Evolutionary conservation across 768 basidiomycete species (phyloP), one percentile per base, ranked within the genome.

Genomic region (Hydnomerulius pinastri): DNA sequence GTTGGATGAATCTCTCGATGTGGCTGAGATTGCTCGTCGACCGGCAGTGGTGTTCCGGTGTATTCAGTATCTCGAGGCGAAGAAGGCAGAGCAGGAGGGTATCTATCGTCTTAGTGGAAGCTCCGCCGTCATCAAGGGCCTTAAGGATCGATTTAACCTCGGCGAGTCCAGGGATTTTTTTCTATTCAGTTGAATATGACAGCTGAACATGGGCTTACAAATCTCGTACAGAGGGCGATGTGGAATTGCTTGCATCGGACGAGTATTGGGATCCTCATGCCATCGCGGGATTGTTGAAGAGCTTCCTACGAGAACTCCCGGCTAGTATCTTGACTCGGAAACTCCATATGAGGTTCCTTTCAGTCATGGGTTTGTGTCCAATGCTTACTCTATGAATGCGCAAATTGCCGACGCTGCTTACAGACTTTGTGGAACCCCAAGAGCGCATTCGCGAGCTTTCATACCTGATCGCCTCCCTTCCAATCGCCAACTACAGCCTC

Each of bases 211-310:
- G 49, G 20, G 50, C 37, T 50, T 50, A 43, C 42, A 41, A 44
- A 37, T 39, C 39, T 27, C 38, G 37, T 63, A 39, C 60, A 94
- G 97, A 99, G 76, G 96, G 95, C n/a, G 97, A 99, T 68, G 79
- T 98, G 48, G 87, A 98, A 66, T 78, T 99, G 10, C 74, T 96
- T 30, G 83, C 80, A 30, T 83, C 86, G 8, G 91, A 93, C 66
- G 95, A 97, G 63, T 91, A 87, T 60, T 97, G 92, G 90, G 97
- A 99, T 72, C 93, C 92, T 37, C 95, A 99, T 67, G 97, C 97
- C 30, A 90, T 99, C 53, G 90, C 97, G 42, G 97, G 96, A 4
- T 76, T 99, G 54, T 76, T 99, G 52, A 99, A 99, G 74, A 81
- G 83, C 46, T 99, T 87, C 73, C 73, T 99, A 60, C 87, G 97